Evolutionary conservation across 768 basidiomycete species (phyloP).

Genomic region (Naematelia encephala): DNA sequence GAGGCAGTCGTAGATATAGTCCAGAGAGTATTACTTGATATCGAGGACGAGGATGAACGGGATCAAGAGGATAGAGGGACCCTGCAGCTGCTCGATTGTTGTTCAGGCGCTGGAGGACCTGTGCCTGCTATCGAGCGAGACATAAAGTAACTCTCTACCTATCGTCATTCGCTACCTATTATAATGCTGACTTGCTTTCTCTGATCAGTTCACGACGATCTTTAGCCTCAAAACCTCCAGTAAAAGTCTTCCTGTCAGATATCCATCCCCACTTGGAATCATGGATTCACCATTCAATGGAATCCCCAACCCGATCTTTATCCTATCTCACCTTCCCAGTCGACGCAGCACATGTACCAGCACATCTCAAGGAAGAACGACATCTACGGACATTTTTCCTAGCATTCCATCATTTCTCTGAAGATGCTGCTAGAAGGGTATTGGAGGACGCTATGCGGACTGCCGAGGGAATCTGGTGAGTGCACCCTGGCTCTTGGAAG

Average conservation of each 20-base stretch:
- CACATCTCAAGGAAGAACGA: conserved; percentile 4
- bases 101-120: conserved; percentile 45
- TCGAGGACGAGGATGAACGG: conserved; percentile 20
- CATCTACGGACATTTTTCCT: conserved; percentile 47
- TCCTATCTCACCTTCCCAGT: conserved; percentile 37
- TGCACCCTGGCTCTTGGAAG: background rate
- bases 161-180: no score
- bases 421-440: conserved; percentile 35
- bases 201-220: background rate
- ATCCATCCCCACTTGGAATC: conserved; percentile 36
- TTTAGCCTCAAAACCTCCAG: conserved; percentile 8
- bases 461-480: conserved; percentile 45
- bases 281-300: conserved; percentile 18
- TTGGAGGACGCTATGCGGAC: conserved; percentile 43
- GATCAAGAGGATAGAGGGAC: background rate
- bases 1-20: conserved; percentile 29
- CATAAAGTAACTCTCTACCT: conserved; percentile 40
- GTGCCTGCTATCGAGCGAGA: conserved; percentile 35
- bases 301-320: conserved; percentile 15
- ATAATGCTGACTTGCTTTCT: no score
- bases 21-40: conserved; percentile 23
- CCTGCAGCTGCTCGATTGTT: conserved; percentile 43
- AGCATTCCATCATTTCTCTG: conserved; percentile 49
- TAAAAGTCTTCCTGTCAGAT: conserved; percentile 40
- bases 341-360: conserved; percentile 34